Percentiles rank a stretch among this genome's conserved stretches.
These are phyloP conservation scores for Pseudonitzschia multistriata DNA, from an alignment of 108 stramenopile genomes.

Conservation along the genomic window DNA sequence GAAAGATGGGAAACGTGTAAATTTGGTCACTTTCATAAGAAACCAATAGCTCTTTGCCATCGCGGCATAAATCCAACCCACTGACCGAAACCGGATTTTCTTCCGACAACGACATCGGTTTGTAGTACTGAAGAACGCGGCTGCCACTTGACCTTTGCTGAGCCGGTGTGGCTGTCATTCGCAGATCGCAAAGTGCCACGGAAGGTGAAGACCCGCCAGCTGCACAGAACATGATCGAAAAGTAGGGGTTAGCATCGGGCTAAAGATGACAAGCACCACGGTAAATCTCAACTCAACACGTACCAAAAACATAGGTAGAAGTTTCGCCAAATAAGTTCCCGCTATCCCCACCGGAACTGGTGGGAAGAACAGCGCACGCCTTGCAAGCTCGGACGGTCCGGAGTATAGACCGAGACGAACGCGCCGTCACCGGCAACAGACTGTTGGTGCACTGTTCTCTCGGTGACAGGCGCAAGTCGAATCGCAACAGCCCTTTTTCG, in stretches of 20 bases:
- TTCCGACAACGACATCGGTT: slow-evolving; percentile 37
- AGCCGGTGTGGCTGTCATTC: slow-evolving; percentile 51
- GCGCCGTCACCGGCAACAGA: slow-evolving; percentile 25
- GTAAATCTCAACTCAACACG: slow-evolving; percentile 7
- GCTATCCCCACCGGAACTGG: slow-evolving; percentile 3
- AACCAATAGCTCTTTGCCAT: slow-evolving; percentile 65
- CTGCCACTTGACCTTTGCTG: slow-evolving; percentile 11
- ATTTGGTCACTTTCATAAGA: slow-evolving; percentile 84
- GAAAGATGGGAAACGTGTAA: slow-evolving; percentile 79
- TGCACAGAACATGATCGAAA: slow-evolving; percentile 10
- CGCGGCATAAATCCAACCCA: slow-evolving; percentile 70
- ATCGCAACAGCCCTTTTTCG: slow-evolving; percentile 67
- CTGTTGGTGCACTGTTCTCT: slow-evolving; percentile 55
- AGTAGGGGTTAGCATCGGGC: slow-evolving; percentile 2
- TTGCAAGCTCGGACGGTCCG: slow-evolving; percentile 41
- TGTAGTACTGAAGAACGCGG: slow-evolving; percentile 40
- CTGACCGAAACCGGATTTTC: slow-evolving; percentile 60
- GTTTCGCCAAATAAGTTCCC: slow-evolving; percentile 33
- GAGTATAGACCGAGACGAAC: slow-evolving; percentile 3
- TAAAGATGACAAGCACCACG: background rate
- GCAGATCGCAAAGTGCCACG: slow-evolving; percentile 71
- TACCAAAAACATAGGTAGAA: slow-evolving; percentile 74
- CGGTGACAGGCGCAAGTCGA: slow-evolving; percentile 69
- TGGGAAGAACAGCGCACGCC: slow-evolving; percentile 58
- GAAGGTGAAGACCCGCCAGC: slow-evolving; percentile 57